These are phyloP conservation scores for Cucurbitaria berberidis DNA, from an alignment of 2,329 filamentous ascomycete species.

Conservation along the genomic window DNA sequence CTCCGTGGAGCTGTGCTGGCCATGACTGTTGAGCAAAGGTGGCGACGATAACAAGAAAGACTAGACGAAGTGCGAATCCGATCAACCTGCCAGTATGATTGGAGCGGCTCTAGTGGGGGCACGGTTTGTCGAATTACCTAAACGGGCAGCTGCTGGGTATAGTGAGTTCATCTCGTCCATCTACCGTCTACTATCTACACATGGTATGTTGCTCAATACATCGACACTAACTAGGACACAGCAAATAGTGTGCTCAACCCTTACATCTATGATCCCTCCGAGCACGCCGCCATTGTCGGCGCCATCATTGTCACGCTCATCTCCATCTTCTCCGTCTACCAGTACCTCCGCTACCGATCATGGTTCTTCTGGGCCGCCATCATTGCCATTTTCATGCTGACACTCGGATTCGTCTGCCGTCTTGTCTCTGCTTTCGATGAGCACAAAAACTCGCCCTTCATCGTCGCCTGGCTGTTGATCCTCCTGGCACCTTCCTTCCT, in stretches of 20 bases:
- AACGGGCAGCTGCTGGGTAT: conserved; percentile 26
- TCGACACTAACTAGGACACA: conserved; percentile 4
- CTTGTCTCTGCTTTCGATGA: conserved; percentile 49
- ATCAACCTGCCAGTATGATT: conserved; percentile 19
- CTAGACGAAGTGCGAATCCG: conserved; percentile 1
- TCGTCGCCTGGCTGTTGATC: conserved; percentile 54
- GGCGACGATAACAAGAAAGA: not conserved
- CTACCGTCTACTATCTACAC: too few species aligned
- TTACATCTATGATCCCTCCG: conserved; percentile 59
- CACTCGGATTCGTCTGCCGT: conserved; percentile 60
- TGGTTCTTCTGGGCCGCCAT: conserved; percentile 48
- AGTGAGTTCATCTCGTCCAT: conserved; percentile 23
- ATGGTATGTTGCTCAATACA: not conserved
- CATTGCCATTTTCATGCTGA: conserved; percentile 51
- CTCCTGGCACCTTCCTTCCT: conserved; percentile 58
- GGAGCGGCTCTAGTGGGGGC: conserved; percentile 11
- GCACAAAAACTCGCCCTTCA: conserved; percentile 41
- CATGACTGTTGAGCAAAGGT: conserved; percentile 1
- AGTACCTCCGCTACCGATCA: conserved; percentile 43
- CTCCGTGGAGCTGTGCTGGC: not conserved
- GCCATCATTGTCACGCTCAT: conserved; percentile 50
- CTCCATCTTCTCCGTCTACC: conserved; percentile 37
- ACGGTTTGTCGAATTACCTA: conserved; percentile 26
- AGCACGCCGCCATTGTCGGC: conserved; percentile 53
- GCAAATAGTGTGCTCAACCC: conserved; percentile 38